phyloP scores from a whole-genome alignment of 768 basidiomycete genomes.

The Tulasnella sp. region DNA sequence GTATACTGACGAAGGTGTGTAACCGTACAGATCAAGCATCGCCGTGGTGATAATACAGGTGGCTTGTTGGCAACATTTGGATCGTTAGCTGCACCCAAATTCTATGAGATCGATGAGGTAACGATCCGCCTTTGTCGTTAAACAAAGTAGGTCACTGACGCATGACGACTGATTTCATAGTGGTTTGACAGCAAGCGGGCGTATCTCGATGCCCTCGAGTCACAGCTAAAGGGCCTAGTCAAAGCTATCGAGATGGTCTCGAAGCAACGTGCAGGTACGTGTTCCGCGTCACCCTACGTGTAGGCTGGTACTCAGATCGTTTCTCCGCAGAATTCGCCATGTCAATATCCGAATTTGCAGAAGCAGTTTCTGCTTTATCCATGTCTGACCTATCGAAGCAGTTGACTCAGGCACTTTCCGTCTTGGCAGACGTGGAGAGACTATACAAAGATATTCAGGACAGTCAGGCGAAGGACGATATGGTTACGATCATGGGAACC shows the following conservation, averaged over 20 bases:
- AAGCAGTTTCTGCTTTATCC: constrained; percentile 54
- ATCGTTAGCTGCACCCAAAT: constrained; percentile 63
- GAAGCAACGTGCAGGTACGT: constrained; percentile 60
- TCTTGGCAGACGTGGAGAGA: constrained; percentile 61
- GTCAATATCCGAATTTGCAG: constrained; percentile 53
- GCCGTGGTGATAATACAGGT: constrained; percentile 64
- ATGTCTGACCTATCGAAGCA: constrained; percentile 63
- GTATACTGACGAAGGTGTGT: not conserved
- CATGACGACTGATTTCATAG: constrained; percentile 28
- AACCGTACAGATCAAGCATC: constrained; percentile 62
- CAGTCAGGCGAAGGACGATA: constrained; percentile 68
- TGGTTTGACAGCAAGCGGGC: constrained; percentile 86
- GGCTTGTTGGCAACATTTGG: constrained; percentile 79
- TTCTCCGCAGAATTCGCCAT: constrained; percentile 7
- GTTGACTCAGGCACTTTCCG: constrained; percentile 54
- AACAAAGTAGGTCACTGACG: not conserved
- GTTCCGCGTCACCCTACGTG: not conserved
- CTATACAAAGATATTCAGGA: constrained; percentile 63
- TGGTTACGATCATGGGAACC: constrained; percentile 66
- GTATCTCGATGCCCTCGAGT: constrained; percentile 81
- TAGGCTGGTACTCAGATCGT: not conserved
- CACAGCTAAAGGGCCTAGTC: constrained; percentile 72
- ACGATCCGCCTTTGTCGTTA: constrained; percentile 17
- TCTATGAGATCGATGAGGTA: constrained; percentile 82
- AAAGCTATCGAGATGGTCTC: constrained; percentile 80